Percentiles rank a stretch among this genome's conserved stretches.
These are phyloP conservation scores for Scheffersomyces ergatensis DNA, from an alignment of 805 yeast genomes.

Conservation along the genomic window DNA sequence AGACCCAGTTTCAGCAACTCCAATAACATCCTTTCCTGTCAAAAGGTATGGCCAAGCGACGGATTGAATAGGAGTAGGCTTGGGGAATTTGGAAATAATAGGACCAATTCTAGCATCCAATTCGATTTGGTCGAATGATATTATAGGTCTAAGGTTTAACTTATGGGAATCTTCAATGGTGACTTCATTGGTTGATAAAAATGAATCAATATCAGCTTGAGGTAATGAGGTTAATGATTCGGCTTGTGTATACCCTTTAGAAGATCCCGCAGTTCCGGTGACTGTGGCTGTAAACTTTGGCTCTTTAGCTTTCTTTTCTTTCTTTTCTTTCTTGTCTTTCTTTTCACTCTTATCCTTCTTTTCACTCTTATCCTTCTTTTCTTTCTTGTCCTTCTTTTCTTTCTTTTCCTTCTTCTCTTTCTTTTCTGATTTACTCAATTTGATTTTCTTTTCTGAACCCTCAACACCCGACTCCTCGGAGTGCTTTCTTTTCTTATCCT, in stretches of 20 bases:
- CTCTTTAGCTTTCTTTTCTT: constrained; percentile 19
- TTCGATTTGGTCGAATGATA: constrained; percentile 62
- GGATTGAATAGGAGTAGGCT: constrained; percentile 95
- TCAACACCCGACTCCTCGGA: constrained; percentile 8
- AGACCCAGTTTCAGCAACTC: constrained; percentile 98
- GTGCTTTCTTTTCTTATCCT: constrained; percentile 18
- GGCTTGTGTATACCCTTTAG: constrained; percentile 34
- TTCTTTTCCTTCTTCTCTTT: constrained; percentile 32
- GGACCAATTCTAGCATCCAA: constrained; percentile 52
- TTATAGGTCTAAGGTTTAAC: constrained; percentile 59
- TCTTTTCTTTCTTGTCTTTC: constrained; percentile 26
- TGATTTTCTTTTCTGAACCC: constrained; percentile 13
- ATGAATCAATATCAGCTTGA: constrained; percentile 58
- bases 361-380: constrained; percentile 16
- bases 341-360: constrained; percentile 23
- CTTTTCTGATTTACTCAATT: constrained; percentile 29
- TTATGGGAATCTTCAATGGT: constrained; percentile 67
- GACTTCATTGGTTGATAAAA: constrained; percentile 70
- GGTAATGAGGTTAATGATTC: constrained; percentile 39
- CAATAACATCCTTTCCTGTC: constrained; percentile 80
- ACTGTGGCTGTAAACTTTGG: constrained; percentile 12
- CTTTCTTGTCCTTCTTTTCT: constrained; percentile 23
- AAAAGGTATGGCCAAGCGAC: constrained; percentile 91
- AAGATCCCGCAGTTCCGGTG: constrained; percentile 10
- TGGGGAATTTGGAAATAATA: constrained; percentile 70